Base-by-base conservation (phyloP, 106 monocot species). In the Apostasia shenzhenica region DNA sequence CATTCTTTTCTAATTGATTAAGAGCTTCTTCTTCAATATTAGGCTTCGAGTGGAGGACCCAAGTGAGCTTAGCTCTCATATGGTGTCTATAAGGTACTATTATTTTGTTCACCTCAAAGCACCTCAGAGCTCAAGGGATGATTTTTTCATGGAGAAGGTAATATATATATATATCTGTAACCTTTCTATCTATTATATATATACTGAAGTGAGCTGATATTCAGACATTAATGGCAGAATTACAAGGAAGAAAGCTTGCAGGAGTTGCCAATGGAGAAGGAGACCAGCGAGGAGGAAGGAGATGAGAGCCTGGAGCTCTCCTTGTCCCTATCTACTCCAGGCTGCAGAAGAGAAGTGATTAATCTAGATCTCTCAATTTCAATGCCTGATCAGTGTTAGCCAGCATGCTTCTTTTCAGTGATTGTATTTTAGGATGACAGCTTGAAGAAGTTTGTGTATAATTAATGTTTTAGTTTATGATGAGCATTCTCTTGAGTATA, bases 331-430 rank as follows among this genome's bases (percentile, higher is more conserved):
- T 48, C 47, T 26, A 48, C 3, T 45, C 64, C 47, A 2, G 5
- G 11, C 13, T n/a, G 45, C 2, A 26, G 26, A 2, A 65, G 48
- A 45, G 48, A 37, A 26, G 48, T 65, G 8, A 65, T n/a, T n/a
- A n/a, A 65, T 65, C 48, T 65, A 8, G 65, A 65, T 48, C 65
- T 65, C 65, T 6, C 65, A 41, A 13, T 65, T 14, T 65, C 14
- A n/a, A 48, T 47, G 47, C 37, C 65, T 26, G 26, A 26, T 26
- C 26, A 26, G 26, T 26, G 26, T 26, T 26, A 26, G 26, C 26
- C 26, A 26, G 26, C 26, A 26, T 26, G 26, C 26, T 26, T 26
- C 26, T 26, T 26, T 26, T 26, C 26, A 26, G 26, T 26, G 26
- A 26, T 26, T 26, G 26, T 26, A 26, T 26, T 26, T 26, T 26